Percentiles rank a stretch among this genome's conserved stretches.
phyloP scores from a whole-genome alignment of 371 early-diverging fungal species.

The Entomophthora muscae region DNA sequence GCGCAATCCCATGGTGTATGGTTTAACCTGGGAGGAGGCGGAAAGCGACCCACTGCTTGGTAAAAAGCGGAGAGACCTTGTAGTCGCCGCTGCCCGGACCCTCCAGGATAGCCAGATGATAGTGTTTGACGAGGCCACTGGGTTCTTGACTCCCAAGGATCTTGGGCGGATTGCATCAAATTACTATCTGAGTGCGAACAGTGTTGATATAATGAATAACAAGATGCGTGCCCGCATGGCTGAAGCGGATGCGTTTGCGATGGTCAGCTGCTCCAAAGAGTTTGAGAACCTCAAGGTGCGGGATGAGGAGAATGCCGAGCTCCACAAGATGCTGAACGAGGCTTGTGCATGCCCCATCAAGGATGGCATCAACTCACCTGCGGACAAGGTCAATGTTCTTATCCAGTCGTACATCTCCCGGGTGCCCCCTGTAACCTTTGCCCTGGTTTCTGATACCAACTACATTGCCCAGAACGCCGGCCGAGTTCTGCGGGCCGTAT shows the following conservation, averaged over 20 bases:
- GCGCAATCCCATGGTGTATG: conserved; percentile 84
- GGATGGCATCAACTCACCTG: conserved; percentile 25
- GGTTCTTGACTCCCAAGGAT: conserved; percentile 72
- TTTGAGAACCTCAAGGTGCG: conserved; percentile 84
- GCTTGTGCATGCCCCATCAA: conserved; percentile 42
- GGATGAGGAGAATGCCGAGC: conserved; percentile 66
- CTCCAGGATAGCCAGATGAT: conserved; percentile 88
- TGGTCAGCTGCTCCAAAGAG: conserved; percentile 79
- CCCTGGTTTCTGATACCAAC: conserved; percentile 76
- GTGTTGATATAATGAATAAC: conserved; percentile 67
- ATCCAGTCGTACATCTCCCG: conserved; percentile 75
- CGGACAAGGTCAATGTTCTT: conserved; percentile 81
- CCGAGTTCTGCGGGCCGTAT: conserved; percentile 86
- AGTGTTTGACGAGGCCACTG: conserved; percentile 62
- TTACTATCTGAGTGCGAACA: conserved; percentile 74
- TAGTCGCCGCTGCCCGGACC: conserved; percentile 45
- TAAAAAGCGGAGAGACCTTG: conserved; percentile 49
- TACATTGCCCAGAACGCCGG: conserved; percentile 88
- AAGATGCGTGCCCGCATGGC: conserved; percentile 55
- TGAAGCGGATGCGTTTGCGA: conserved; percentile 73
- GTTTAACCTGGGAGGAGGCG: conserved; percentile 55
- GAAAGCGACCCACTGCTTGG: conserved; percentile 61
- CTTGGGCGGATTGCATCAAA: conserved; percentile 82
- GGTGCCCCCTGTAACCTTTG: conserved; percentile 69
- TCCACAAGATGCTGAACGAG: conserved; percentile 44